Conservation (phyloP, 208 protist genomes). For the Leishmania gerbilli region DNA sequence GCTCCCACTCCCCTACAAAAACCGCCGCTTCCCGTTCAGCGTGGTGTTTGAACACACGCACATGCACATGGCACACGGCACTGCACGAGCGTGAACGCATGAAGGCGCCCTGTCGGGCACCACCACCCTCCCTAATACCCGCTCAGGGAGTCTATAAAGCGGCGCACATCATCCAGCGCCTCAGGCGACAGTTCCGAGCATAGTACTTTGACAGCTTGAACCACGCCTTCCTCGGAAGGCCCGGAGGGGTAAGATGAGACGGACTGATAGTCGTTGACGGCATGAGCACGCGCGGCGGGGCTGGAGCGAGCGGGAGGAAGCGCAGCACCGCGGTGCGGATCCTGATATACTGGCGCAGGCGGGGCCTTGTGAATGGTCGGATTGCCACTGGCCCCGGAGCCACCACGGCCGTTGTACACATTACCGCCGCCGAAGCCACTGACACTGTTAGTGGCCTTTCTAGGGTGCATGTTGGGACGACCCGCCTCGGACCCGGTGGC, state of each 20-base stretch:
- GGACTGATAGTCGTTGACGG: constrained; percentile 14
- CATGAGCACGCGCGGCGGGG: constrained; percentile 11
- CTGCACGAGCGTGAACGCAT: neutral
- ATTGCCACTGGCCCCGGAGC: constrained; percentile 9
- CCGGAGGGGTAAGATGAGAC: constrained; percentile 31
- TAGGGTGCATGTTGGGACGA: neutral
- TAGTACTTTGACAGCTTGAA: constrained; percentile 84
- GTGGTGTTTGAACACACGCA: neutral
- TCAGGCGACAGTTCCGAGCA: constrained; percentile 67
- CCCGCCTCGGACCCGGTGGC: neutral
- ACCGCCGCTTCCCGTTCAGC: neutral
- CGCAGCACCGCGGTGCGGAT: neutral
- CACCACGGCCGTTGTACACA: neutral
- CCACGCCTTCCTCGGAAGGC: constrained; percentile 72
- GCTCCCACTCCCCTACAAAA: neutral
- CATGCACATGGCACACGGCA: neutral
- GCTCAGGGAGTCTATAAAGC: constrained; percentile 71
- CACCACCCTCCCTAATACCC: constrained; percentile 7
- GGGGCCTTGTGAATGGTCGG: constrained; percentile 14
- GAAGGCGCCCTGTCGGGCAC: neutral
- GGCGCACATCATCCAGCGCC: constrained; percentile 65
- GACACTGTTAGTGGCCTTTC: neutral
- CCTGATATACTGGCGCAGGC: constrained; percentile 4
- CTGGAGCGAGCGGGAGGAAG: neutral
- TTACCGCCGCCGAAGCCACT: neutral